Evolutionary conservation across 2,329 filamentous ascomycete genomes (phyloP), one percentile per base, ranked within the genome.

Genomic region (Aureobasidium mangrovei): DNA sequence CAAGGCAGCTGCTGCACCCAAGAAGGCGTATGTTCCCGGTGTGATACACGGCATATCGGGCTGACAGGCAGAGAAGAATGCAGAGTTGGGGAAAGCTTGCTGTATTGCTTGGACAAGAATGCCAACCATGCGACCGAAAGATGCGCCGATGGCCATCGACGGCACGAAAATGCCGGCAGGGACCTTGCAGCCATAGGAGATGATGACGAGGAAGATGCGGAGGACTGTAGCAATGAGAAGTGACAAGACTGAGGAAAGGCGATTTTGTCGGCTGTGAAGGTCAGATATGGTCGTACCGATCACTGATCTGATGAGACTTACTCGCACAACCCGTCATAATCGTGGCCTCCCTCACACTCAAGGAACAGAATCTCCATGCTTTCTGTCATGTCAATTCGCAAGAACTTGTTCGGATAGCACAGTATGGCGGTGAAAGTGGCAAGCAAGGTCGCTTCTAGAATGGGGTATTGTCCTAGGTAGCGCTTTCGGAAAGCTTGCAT

Each of bases 301-400:
- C 8, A 26, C 12, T 45, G 18, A 9, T n/a, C 12, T 28, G 12
- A 9, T 8, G 3, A 3, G 45, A 67, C 75, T 69, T 72, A 80
- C 68, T 96, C 87, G 77, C 93, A 98, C 12, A 98, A 80, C 4
- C 87, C 87, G 59, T 94, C 82, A 62, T 95, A 96, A 65, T 91
- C 88, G 67, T 95, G 86, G 24, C 78, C 84, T 4, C 86, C 89
- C 65, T 95, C 88, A 62, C 93, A 98, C 67, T 98, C 93, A 10
- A 87, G 79, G 69, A 98, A 98, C 8, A 98, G 74, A 59, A 96
- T 95, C 68, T 97, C 91, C 93, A 98, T 97, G 74, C 90, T 95
- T 73, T 97, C 91, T 0, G 93, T 96, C 93, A 98, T 97, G 70
- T 98, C 94, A 63, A 97, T 96, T 54, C 88, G 80, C 55, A 98